These are phyloP conservation scores for Trifolium repens DNA, from an alignment of 306 rosid species.

Conservation along the genomic window DNA sequence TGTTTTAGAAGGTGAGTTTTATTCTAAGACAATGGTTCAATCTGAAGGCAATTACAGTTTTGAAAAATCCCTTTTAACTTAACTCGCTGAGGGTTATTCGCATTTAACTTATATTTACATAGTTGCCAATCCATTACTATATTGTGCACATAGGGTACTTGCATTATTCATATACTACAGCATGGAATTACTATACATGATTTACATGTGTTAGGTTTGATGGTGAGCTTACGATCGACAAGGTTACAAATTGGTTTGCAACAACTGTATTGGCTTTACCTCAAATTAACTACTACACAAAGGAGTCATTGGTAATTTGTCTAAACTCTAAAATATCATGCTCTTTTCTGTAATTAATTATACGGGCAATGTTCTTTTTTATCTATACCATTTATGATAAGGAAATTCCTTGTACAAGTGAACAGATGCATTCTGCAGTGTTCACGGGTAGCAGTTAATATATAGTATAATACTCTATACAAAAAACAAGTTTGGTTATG, in stretches of 20 bases:
- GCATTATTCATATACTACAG: constrained; percentile 30
- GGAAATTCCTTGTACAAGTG: constrained; percentile 37
- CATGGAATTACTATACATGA: constrained; percentile 2
- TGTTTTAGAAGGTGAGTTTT: constrained; percentile 78
- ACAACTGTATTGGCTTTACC: constrained; percentile 75
- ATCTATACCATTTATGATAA: constrained; percentile 11
- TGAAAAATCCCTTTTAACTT: constrained; percentile 19
- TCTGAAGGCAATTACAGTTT: constrained; percentile 5
- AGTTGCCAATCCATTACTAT: not conserved
- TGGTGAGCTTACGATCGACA: constrained; percentile 69
- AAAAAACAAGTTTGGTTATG: constrained; percentile 10
- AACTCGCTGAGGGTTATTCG: not conserved
- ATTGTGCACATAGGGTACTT: constrained; percentile 17
- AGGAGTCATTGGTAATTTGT: constrained; percentile 76
- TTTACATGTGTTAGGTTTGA: constrained; percentile 61
- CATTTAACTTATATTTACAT: constrained; percentile 9
- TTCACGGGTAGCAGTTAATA: constrained; percentile 19
- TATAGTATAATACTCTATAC: not conserved
- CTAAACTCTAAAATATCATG: constrained; percentile 15
- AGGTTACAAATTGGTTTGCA: constrained; percentile 88
- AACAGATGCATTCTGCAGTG: constrained; percentile 12
- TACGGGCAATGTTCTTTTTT: not conserved
- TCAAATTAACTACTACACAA: constrained; percentile 78
- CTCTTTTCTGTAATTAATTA: constrained; percentile 24
- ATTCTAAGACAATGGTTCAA: constrained; percentile 27